Evolutionary conservation across 768 basidiomycete genomes (phyloP), one percentile per base, ranked within the genome.

Genomic region (Grammothele lineata): DNA sequence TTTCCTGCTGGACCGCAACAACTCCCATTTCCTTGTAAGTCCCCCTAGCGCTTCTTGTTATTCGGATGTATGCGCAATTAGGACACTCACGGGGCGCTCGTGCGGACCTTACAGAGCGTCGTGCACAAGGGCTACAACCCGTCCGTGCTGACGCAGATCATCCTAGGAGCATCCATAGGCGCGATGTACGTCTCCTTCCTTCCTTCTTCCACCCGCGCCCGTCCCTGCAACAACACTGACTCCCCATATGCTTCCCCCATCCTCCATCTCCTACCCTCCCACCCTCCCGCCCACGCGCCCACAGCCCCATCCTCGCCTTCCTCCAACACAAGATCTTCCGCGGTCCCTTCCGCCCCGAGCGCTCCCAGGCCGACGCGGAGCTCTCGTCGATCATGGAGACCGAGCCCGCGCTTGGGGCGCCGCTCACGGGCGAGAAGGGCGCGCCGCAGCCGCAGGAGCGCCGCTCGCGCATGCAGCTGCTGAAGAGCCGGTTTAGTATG

Each of bases 1-100:
- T 18, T 77, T 72, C 55, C 69, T 86, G 12, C 73, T 85, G 49
- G 85, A 86, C 57, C 69, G 77, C 36, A 86, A 86, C 54, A 57
- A 67, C 9, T 71, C 75, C 22, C 84, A 86, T 63, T 60, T 68
- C 42, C 66, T 71, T 48, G 81, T 84, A 50, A 47, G 77, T 25
- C 23, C 5, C 10, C 19, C 4, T 42, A 11, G 11, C 17, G 25
- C 40, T 41, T 17, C 36, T 11, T 43, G 17, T 14, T 14, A 19
- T 24, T 25, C 30, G 30, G 30, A 32, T 32, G 9, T 15, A 9
- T 32, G 15, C 8, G 8, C 30, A 32, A 32, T 32, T 9, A n/a
- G n/a, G n/a, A n/a, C n/a, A n/a, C n/a, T n/a, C n/a, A n/a, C n/a
- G n/a, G n/a, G n/a, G n/a, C n/a, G n/a, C n/a, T n/a, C n/a, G n/a